Evolutionary conservation across 2,329 filamentous ascomycete genomes (phyloP).

Genomic region (Verticillium longisporum): DNA sequence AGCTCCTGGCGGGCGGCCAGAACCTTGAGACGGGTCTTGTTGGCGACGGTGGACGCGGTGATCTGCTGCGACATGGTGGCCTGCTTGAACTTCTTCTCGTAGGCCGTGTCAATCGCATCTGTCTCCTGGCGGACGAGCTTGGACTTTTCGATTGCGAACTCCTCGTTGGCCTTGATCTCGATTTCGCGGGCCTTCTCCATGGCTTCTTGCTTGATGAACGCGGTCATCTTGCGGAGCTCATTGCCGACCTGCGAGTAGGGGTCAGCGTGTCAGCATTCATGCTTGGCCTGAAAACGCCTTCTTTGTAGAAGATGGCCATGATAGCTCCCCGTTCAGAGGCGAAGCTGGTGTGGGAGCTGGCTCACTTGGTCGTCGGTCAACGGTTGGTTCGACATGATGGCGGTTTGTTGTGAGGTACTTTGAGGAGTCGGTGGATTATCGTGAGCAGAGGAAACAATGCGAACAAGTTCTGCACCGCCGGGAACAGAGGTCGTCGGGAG

Average conservation of each 20-base stretch:
- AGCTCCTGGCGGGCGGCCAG: constrained; percentile 83
- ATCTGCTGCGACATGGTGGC: constrained; percentile 98
- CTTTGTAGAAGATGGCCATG: background rate
- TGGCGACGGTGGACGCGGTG: constrained; percentile 89
- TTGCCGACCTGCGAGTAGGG: constrained; percentile 67
- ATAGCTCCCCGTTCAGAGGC: background rate
- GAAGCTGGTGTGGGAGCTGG: background rate
- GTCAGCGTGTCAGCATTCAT: background rate
- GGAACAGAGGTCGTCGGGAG: background rate
- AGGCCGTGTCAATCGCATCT: constrained; percentile 80
- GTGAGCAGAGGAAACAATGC: background rate
- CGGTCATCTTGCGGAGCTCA: constrained; percentile 99
- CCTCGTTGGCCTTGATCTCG: constrained; percentile 95
- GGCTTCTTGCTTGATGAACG: constrained; percentile 98
- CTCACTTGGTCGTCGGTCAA: constrained; percentile 16
- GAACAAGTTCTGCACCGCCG: background rate
- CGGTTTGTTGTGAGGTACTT: constrained; percentile 8
- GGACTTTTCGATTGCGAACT: constrained; percentile 98
- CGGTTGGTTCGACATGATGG: constrained; percentile 14
- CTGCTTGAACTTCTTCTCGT: constrained; percentile 99
- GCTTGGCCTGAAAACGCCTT: background rate
- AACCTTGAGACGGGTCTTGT: constrained; percentile 89
- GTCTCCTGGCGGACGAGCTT: constrained; percentile 97
- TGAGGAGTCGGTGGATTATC: background rate
- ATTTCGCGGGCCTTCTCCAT: constrained; percentile 96